These are phyloP conservation scores for Apiospora hydei DNA, from an alignment of 2,329 filamentous ascomycete species.

Conservation along the genomic window DNA sequence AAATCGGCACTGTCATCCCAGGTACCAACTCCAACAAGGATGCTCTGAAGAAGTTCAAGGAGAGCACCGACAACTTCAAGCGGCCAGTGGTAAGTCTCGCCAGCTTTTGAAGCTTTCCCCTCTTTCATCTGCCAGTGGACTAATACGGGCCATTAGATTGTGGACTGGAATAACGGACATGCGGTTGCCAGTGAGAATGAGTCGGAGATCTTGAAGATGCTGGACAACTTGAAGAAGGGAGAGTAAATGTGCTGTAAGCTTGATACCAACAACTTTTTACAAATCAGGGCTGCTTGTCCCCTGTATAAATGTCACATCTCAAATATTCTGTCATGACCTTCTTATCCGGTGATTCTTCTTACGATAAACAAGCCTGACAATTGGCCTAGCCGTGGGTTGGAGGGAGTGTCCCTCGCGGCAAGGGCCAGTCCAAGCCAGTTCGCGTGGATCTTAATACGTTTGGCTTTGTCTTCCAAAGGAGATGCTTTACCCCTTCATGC, in stretches of 20 bases:
- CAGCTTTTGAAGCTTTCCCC: not conserved
- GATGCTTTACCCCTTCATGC: not conserved
- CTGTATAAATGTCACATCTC: not conserved
- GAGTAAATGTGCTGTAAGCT: conserved; percentile 24
- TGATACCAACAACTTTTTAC: not conserved
- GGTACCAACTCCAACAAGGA: conserved; percentile 79
- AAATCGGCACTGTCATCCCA: conserved; percentile 69
- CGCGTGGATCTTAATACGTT: not conserved
- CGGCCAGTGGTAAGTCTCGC: conserved; percentile 73
- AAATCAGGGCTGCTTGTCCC: not conserved
- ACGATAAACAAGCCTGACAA: not conserved
- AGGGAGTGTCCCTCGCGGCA: not conserved
- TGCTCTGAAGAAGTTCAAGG: conserved; percentile 80
- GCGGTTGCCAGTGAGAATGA: conserved; percentile 80
- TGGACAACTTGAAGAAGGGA: conserved; percentile 62
- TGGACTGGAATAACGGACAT: conserved; percentile 94
- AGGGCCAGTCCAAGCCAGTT: not conserved
- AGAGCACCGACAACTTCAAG: conserved; percentile 72
- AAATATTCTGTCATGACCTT: not conserved
- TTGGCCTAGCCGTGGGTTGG: no score
- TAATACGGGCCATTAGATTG: conserved; percentile 57
- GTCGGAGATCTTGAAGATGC: conserved; percentile 86
- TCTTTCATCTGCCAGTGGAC: not conserved
- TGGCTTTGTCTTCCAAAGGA: not conserved
- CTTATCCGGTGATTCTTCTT: not conserved